Evolutionary conservation across 768 basidiomycete species (phyloP).

Genomic region (Rhizopogon sp.): DNA sequence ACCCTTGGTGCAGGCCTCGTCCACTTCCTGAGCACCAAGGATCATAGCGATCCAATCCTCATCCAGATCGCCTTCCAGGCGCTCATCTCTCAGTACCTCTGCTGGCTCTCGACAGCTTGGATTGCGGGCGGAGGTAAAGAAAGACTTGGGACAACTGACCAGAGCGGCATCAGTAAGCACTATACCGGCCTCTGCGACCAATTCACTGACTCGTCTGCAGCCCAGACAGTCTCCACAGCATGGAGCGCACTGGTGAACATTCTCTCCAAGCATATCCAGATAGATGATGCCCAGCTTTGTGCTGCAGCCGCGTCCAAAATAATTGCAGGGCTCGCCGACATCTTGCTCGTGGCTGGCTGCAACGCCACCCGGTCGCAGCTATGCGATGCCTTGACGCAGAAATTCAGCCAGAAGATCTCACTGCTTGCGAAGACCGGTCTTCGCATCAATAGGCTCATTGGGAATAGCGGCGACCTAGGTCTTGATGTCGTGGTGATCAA

Average conservation of each 20-base stretch:
- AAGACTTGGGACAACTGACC: constrained; percentile 30
- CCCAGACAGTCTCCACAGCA: constrained; percentile 38
- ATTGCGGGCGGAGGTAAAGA: constrained; percentile 25
- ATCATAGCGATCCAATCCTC: constrained; percentile 28
- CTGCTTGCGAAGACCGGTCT: constrained; percentile 41
- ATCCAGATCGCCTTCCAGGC: constrained; percentile 33
- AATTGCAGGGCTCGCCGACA: constrained; percentile 21
- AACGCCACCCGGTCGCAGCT: constrained; percentile 19
- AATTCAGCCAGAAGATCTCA: constrained; percentile 39
- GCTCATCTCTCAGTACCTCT: constrained; percentile 19
- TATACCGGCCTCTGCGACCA: not conserved
- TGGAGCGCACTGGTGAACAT: constrained; percentile 39
- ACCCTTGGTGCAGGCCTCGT: constrained; percentile 17
- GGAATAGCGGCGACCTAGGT: constrained; percentile 26
- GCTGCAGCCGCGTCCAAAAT: constrained; percentile 20
- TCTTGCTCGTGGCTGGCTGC: constrained; percentile 25
- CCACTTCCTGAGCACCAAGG: constrained; percentile 23
- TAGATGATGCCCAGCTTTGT: constrained; percentile 18
- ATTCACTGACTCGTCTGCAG: constrained; percentile 12
- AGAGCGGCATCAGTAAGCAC: not conserved
- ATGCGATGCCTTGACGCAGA: constrained; percentile 33
- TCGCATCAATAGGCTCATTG: constrained; percentile 37
- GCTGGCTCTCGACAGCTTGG: constrained; percentile 24
- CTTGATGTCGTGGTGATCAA: constrained; percentile 24
- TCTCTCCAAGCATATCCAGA: constrained; percentile 17